Evolutionary conservation across 768 basidiomycete species (phyloP).

Genomic region (Thelephora aurantiotincta): DNA sequence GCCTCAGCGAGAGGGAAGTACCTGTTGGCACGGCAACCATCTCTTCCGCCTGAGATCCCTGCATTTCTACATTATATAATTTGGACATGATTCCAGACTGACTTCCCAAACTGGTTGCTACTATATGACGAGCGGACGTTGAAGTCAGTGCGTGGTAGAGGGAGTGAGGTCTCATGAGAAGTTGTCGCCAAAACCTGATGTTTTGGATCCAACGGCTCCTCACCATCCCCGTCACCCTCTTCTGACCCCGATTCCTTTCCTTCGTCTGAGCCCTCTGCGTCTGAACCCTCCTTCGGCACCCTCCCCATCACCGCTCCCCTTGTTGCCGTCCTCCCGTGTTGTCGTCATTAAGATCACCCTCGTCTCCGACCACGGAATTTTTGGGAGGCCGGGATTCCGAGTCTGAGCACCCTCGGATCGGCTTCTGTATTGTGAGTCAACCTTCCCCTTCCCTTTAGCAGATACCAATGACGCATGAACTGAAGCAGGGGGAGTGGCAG

Average conservation of each 20-base stretch:
- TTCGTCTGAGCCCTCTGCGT: constrained; percentile 14
- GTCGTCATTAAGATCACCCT: not conserved
- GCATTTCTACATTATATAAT: no score
- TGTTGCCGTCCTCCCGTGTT: constrained; percentile 6
- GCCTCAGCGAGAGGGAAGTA: no score
- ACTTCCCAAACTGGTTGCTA: no score
- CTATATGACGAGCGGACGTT: no score
- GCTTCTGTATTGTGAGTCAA: constrained; percentile 3
- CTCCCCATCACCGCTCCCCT: constrained; percentile 6
- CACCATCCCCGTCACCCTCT: constrained; percentile 25
- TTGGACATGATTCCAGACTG: no score
- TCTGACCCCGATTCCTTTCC: constrained; percentile 19
- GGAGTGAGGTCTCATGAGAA: no score
- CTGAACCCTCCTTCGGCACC: constrained; percentile 8
- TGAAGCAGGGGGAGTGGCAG: no score
- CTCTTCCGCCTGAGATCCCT: no score
- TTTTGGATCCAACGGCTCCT: constrained; percentile 34
- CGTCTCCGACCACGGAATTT: not conserved
- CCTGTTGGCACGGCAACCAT: no score
- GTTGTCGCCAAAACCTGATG: no score
- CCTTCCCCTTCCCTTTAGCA: constrained; percentile 3
- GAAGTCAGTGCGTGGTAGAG: no score
- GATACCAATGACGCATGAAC: not conserved
- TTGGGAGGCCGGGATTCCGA: constrained; percentile 4
- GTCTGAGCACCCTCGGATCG: constrained; percentile 11